Evolutionary conservation across 805 yeast species (phyloP), one percentile per base, ranked within the genome.

Genomic region (Jamesozyma jinghongensis): DNA sequence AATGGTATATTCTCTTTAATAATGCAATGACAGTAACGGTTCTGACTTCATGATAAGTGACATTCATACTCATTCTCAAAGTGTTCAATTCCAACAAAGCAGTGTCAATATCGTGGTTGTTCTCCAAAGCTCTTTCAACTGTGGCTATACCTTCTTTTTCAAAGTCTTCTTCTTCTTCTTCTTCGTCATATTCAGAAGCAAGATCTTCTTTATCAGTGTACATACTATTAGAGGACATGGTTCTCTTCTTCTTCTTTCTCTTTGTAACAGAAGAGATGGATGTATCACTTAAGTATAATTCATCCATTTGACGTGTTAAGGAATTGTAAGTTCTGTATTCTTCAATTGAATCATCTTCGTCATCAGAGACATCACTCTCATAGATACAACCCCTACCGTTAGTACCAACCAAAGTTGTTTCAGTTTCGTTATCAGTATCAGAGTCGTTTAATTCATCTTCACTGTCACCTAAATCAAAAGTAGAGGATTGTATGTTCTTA

Each of bases 41-140:
- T 57, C 97, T 75, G 12, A 92, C 97, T 56, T 88, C 95, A 54
- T 85, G 94, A 62, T 92, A 90, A 0, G 92, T 75, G 14, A 87
- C 98, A 59, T 92, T 86, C 92, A 88, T 83, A 54, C 96, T 85
- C 98, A 92, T 90, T 65, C 97, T 75, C 56, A 92, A 71, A 0
- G 98, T 92, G 59, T 90, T 90, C 53, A 92, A 73, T 65, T 92
- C 98, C 44, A 92, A 67, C 48, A 86, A 66, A 0, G 98, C 97
- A 12, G 95, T 88, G 58, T 90, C 97, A 45, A 86, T 70, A 54
- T 85, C 94, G 62, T 92, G 98, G 60, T 86, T 84, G 55, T 88
- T 81, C 51, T 84, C 90, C 62, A 92, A 74, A 1, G 98, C 94
- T 57, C 98, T 74, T 51, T 81, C 85, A 26, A 92, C 84, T 0